Conservation (phyloP, 2,329 filamentous ascomycete genomes). For the Ophiostoma novo-ulmi region DNA sequence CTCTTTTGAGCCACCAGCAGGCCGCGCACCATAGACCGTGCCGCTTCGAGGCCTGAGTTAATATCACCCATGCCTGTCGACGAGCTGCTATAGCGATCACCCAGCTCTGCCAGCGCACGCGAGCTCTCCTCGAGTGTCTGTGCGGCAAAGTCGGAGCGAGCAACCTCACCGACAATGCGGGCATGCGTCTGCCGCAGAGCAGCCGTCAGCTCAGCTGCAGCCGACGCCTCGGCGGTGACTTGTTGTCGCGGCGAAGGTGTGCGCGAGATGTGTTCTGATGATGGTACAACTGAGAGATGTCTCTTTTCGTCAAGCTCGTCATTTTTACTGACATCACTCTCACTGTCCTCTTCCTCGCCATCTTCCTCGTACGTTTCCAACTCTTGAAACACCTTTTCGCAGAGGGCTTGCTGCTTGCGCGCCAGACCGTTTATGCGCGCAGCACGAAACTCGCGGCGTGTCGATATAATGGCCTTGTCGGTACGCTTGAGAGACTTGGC, state of each 20-base stretch:
- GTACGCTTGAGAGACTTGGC: slow-evolving; percentile 62
- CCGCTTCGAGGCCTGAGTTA: slow-evolving; percentile 69
- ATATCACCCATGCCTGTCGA: slow-evolving; percentile 64
- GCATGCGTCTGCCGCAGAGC: slow-evolving; percentile 81
- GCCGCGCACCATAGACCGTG: slow-evolving; percentile 68
- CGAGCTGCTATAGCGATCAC: slow-evolving; percentile 74
- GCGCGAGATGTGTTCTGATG: slow-evolving; percentile 42
- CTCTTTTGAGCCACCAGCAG: slow-evolving; percentile 85
- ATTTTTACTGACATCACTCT: slow-evolving; percentile 28
- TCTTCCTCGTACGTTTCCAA: slow-evolving; percentile 55
- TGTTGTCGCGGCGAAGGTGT: slow-evolving; percentile 41
- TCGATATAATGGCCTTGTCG: slow-evolving; percentile 55
- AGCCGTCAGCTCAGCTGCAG: slow-evolving; percentile 76
- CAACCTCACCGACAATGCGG: slow-evolving; percentile 77
- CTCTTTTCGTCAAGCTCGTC: slow-evolving; percentile 27
- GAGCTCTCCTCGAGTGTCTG: slow-evolving; percentile 82
- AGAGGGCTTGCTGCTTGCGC: slow-evolving; percentile 62
- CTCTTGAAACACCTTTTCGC: slow-evolving; percentile 70
- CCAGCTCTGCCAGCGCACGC: slow-evolving; percentile 71
- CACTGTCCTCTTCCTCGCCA: slow-evolving; percentile 29
- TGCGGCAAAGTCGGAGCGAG: slow-evolving; percentile 81
- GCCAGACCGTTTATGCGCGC: slow-evolving; percentile 74
- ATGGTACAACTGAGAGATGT: slow-evolving; percentile 34
- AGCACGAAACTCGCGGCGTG: slow-evolving; percentile 65
- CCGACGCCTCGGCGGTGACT: slow-evolving; percentile 55